Evolutionary conservation across 1,139 yeast genomes (phyloP).

Genomic region (Saccharomyces hybrid): DNA sequence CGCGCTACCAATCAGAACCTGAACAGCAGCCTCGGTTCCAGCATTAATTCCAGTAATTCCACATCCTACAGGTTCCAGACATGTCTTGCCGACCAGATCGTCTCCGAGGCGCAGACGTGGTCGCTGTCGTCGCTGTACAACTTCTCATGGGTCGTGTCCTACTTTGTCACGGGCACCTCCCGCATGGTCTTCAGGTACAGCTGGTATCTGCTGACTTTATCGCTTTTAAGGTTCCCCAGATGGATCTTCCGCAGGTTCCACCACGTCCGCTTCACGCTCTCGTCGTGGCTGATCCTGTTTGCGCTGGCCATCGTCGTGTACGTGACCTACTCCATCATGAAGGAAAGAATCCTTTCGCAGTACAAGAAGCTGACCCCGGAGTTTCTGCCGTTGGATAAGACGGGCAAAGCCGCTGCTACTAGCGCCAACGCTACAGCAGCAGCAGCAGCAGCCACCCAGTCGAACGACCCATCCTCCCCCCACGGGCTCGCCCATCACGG

Average conservation of each 20-base stretch:
- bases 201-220: conserved; percentile 9
- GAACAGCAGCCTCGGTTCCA: neutral
- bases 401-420: conserved; percentile 1
- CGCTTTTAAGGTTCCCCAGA: conserved; percentile 10
- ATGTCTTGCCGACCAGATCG: neutral
- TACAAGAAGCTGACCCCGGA: conserved; percentile 12
- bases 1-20: neutral
- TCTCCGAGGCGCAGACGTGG: conserved; percentile 2
- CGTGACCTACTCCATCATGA: conserved; percentile 12
- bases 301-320: conserved; percentile 9
- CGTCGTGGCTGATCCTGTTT: conserved; percentile 11
- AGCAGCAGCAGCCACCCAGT: neutral
- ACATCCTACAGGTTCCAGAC: neutral
- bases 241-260: conserved; percentile 13
- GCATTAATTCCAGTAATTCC: neutral
- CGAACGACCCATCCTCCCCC: neutral
- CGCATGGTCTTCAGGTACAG: conserved; percentile 2
- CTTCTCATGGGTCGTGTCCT: conserved; percentile 4
- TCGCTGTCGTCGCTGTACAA: conserved; percentile 3
- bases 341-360: conserved; percentile 15
- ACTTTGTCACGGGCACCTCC: conserved; percentile 4
- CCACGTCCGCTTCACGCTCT: conserved; percentile 12
- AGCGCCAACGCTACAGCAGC: neutral
- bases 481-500: neutral
- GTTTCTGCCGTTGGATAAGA: conserved; percentile 5